Conservation (phyloP, 208 protist species). For the Trypanosomatidae sp. region DNA sequence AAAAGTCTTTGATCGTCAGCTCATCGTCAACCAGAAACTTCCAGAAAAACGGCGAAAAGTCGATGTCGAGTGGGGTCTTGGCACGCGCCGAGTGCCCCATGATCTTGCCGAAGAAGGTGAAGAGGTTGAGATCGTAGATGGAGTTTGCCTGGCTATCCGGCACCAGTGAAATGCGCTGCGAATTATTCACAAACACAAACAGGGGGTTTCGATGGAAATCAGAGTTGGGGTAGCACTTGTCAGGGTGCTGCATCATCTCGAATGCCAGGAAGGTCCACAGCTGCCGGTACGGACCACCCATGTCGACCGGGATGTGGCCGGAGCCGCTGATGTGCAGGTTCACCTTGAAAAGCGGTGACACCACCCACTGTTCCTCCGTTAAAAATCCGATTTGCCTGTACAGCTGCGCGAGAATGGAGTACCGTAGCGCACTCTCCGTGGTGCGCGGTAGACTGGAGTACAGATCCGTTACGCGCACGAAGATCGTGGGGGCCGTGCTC, state of each 20-base stretch:
- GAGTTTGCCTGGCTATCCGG: constrained; percentile 77
- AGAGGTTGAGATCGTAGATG: constrained; percentile 72
- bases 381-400: constrained; percentile 87
- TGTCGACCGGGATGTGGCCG: constrained; percentile 81
- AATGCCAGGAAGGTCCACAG: constrained; percentile 88
- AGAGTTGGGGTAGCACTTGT: constrained; percentile 81
- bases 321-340: constrained; percentile 77
- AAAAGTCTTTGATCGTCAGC: constrained; percentile 84
- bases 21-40: constrained; percentile 90
- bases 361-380: constrained; percentile 54
- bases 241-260: constrained; percentile 88
- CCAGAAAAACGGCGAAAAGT: constrained; percentile 92
- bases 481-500: constrained; percentile 42
- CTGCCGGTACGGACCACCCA: constrained; percentile 89
- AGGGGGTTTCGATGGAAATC: constrained; percentile 88
- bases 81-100: constrained; percentile 82
- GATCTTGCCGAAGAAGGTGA: constrained; percentile 90
- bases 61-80: constrained; percentile 73
- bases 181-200: constrained; percentile 86
- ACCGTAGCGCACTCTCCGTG: constrained; percentile 69
- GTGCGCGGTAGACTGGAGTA: constrained; percentile 76
- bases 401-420: constrained; percentile 83
- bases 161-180: constrained; percentile 80
- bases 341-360: constrained; percentile 83
- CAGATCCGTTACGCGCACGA: constrained; percentile 73